phyloP scores from a whole-genome alignment of 345 rosid species.

The Brassica juncea region DNA sequence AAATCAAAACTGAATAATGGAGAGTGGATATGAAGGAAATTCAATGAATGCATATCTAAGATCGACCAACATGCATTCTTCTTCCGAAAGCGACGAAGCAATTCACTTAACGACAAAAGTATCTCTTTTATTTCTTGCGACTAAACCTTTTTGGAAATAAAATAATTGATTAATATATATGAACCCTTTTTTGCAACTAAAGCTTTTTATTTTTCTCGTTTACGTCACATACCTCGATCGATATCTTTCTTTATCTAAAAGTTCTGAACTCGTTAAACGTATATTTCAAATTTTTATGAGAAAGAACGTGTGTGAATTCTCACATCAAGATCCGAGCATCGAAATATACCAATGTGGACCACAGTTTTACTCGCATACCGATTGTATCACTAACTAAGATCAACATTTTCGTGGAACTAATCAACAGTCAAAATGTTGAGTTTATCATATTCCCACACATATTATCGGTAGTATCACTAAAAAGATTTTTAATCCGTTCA shows the following conservation, averaged over 20 bases:
- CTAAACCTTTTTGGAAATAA: background rate
- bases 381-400: constrained; percentile 9
- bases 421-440: constrained; percentile 35
- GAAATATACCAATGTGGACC: constrained; percentile 25
- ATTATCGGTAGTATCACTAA: constrained; percentile 8
- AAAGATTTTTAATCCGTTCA: background rate
- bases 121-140: background rate
- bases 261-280: constrained; percentile 6
- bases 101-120: constrained; percentile 32
- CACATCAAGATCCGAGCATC: constrained; percentile 27
- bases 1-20: background rate
- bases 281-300: background rate
- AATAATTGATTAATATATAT: background rate
- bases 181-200: background rate
- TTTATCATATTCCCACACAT: constrained; percentile 23
- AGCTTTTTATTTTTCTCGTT: background rate
- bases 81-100: constrained; percentile 38
- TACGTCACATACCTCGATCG: background rate
- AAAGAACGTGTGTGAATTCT: background rate
- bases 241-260: background rate
- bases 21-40: constrained; percentile 5
- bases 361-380: constrained; percentile 24
- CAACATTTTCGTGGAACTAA: constrained; percentile 19
- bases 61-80: constrained; percentile 36
- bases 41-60: constrained; percentile 27